A percentile compares a stretch with the other conserved stretches of the same genome.
phyloP scores from a whole-genome alignment of 108 stramenopile species.

The Cyclotella baltica region DNA sequence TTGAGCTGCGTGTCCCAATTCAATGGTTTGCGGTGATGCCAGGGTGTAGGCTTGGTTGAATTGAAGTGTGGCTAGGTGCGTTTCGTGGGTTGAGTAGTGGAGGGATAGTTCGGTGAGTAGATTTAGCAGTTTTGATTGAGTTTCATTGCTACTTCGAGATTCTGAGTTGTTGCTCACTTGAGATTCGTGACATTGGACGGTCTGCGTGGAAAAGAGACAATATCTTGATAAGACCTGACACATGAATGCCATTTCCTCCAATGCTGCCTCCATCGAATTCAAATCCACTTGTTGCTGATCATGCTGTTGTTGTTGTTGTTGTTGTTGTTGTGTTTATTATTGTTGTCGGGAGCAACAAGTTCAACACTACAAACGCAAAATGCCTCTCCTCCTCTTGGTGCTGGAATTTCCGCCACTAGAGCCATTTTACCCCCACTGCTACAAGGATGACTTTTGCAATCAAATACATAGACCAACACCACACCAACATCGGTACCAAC shows the following conservation, averaged over 20 bases:
- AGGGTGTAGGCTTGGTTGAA: conserved; percentile 50
- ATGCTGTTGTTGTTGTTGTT: too few relatives aligned
- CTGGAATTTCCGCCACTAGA: conserved; percentile 53
- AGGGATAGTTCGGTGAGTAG: conserved; percentile 54
- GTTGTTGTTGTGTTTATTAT: too few relatives aligned
- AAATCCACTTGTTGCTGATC: too few relatives aligned
- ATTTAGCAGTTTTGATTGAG: conserved; percentile 29
- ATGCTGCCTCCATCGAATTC: conserved; percentile 57
- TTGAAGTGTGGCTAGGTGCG: conserved; percentile 46
- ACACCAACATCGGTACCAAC: conserved; percentile 82
- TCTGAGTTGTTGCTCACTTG: conserved; percentile 12
- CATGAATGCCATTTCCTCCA: conserved; percentile 85
- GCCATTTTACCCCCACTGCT: conserved; percentile 24
- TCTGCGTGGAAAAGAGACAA: conserved; percentile 37
- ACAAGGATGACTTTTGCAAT: conserved; percentile 10
- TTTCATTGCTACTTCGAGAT: conserved; percentile 1
- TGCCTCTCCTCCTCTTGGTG: conserved; percentile 39
- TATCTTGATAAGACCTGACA: conserved; percentile 84
- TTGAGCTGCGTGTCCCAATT: conserved; percentile 43
- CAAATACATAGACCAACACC: conserved; percentile 72
- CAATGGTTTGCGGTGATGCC: conserved; percentile 50
- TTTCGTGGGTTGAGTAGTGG: conserved; percentile 51
- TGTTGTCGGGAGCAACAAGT: conserved; percentile 32
- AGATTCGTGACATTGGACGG: too few relatives aligned
- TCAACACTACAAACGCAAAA: conserved; percentile 39